phyloP scores from a whole-genome alignment of 129 eudicot species.

The Logfia minima region DNA sequence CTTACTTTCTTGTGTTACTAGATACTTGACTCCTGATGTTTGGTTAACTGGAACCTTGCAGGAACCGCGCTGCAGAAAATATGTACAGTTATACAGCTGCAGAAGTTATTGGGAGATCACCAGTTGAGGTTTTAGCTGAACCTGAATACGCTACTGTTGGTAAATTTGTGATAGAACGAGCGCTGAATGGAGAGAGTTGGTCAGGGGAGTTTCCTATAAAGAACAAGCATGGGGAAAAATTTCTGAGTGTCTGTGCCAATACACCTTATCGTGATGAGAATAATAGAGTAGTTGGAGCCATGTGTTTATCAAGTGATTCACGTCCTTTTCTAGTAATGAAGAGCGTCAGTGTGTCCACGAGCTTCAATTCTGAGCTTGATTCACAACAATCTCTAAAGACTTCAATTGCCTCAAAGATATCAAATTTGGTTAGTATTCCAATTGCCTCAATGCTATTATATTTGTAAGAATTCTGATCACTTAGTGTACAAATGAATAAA shows the following conservation, averaged over 20 bases:
- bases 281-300: conserved; percentile 50
- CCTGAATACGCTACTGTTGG: conserved; percentile 32
- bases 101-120: conserved; percentile 56
- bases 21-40: neutral
- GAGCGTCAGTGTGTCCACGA: neutral
- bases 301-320: conserved; percentile 53
- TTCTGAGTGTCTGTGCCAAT: conserved; percentile 43
- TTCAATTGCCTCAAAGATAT: conserved; percentile 59
- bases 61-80: conserved; percentile 69
- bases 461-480: conserved; percentile 16
- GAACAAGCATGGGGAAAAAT: conserved; percentile 54
- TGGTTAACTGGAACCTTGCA: conserved; percentile 25
- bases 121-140: conserved; percentile 40
- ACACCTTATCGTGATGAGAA: conserved; percentile 62
- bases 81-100: conserved; percentile 62
- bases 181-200: conserved; percentile 54
- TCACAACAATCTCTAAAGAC: conserved; percentile 46
- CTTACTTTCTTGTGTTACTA: neutral
- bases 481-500: too few species aligned
- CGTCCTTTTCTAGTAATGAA: conserved; percentile 44
- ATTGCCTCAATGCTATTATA: conserved; percentile 60
- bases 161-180: conserved; percentile 35
- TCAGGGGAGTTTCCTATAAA: conserved; percentile 66
- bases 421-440: conserved; percentile 59
- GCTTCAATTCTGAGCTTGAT: conserved; percentile 42